Conservation (phyloP, 495 filamentous ascomycete genomes). For the Lasiosphaeria miniovina region DNA sequence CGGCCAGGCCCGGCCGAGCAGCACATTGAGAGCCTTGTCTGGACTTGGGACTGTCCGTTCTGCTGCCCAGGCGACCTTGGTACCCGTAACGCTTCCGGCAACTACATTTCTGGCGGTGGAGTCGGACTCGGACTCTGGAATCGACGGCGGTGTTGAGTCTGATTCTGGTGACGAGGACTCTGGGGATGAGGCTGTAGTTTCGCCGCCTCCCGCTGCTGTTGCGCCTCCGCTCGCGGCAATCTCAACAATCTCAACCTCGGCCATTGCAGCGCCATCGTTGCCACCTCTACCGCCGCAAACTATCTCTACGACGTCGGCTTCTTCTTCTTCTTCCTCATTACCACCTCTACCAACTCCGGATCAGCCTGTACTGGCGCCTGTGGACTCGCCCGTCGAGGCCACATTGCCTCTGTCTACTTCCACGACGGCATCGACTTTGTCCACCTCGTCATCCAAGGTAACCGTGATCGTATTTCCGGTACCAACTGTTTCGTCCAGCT, state of each 20-base stretch:
- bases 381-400: neutral
- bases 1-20: neutral
- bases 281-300: neutral
- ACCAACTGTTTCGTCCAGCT: neutral
- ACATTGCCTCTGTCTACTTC: neutral
- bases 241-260: neutral
- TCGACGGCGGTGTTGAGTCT: constrained; percentile 11
- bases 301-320: neutral
- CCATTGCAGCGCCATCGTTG: neutral
- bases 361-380: neutral
- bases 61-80: neutral
- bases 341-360: neutral
- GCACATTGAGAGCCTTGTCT: neutral
- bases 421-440: constrained; percentile 1
- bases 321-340: neutral
- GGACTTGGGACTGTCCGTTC: neutral
- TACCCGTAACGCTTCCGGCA: neutral
- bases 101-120: constrained; percentile 1
- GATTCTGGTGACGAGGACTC: constrained; percentile 7
- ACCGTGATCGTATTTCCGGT: neutral
- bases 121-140: constrained; percentile 4
- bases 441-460: constrained; percentile 1
- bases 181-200: neutral
- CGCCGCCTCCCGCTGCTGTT: constrained; percentile 2
- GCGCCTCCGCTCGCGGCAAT: neutral